Conservation (phyloP, 805 yeast species). For the Komagataella mondaviorum region DNA sequence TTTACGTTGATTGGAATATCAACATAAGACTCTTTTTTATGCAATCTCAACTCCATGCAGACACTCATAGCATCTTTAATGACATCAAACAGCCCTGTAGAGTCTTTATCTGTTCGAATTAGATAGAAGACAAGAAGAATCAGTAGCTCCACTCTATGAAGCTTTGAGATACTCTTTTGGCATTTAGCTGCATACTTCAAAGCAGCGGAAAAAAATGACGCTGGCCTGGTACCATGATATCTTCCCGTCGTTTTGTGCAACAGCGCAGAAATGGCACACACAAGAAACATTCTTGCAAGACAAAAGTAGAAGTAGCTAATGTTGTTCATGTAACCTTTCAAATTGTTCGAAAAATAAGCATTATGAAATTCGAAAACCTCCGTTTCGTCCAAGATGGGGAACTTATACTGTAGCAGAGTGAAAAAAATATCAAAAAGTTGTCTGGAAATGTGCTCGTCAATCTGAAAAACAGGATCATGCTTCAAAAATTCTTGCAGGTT, state of each 20-base stretch:
- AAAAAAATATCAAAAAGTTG: slow-evolving; percentile 42
- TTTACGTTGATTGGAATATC: slow-evolving; percentile 11
- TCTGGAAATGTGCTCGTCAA: slow-evolving; percentile 34
- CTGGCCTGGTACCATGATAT: slow-evolving; percentile 40
- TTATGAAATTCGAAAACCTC: slow-evolving; percentile 37
- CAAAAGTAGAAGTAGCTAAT: slow-evolving; percentile 33
- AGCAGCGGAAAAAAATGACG: slow-evolving; percentile 45
- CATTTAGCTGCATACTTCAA: slow-evolving; percentile 39
- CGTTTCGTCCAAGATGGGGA: slow-evolving; percentile 39
- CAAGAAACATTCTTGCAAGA: slow-evolving; percentile 43
- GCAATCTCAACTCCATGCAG: slow-evolving; percentile 23
- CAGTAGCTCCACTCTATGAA: slow-evolving; percentile 38
- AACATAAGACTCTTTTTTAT: slow-evolving; percentile 21
- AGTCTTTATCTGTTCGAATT: slow-evolving; percentile 48
- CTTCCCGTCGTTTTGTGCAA: slow-evolving; percentile 42
- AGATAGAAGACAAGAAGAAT: slow-evolving; percentile 39
- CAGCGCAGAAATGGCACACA: slow-evolving; percentile 37
- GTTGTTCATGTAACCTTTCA: slow-evolving; percentile 20
- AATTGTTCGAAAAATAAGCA: slow-evolving; percentile 25
- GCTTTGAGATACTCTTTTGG: slow-evolving; percentile 19
- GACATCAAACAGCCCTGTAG: slow-evolving; percentile 37
- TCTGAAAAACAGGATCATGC: slow-evolving; percentile 36
- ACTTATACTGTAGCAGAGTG: slow-evolving; percentile 39
- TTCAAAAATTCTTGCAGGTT: slow-evolving; percentile 30
- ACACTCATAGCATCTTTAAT: slow-evolving; percentile 37